Conservation (phyloP, 352 stramenopile species). For the Globisporangium lucens region DNA sequence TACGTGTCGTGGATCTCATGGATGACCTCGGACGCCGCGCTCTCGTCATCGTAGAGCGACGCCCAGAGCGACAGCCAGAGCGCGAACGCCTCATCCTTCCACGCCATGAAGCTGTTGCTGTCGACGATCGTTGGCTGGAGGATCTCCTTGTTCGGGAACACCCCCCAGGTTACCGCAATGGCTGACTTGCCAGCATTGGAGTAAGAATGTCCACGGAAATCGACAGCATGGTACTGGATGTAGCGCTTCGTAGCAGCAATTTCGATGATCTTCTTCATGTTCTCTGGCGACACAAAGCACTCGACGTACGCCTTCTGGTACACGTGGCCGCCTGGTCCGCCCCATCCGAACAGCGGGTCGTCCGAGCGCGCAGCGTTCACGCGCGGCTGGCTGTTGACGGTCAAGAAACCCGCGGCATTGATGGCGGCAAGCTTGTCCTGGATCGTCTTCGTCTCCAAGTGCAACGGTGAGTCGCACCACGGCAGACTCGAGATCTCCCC, state of each 20-base stretch:
- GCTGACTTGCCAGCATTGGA: constrained; percentile 88
- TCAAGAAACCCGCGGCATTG: constrained; percentile 91
- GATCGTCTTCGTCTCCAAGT: constrained; percentile 93
- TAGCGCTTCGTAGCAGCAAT: constrained; percentile 77
- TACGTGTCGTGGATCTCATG: constrained; percentile 96
- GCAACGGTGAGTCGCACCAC: constrained; percentile 96
- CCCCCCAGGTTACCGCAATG: constrained; percentile 97
- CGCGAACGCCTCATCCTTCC: constrained; percentile 96
- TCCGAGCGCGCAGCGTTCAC: constrained; percentile 91
- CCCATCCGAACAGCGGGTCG: constrained; percentile 96
- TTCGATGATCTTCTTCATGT: constrained; percentile 90
- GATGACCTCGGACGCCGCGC: constrained; percentile 88
- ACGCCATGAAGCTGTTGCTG: constrained; percentile 94
- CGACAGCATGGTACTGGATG: constrained; percentile 90
- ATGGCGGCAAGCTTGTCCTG: constrained; percentile 64
- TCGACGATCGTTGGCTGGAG: constrained; percentile 98
- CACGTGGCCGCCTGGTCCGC: constrained; percentile 91
- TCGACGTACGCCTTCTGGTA: constrained; percentile 99
- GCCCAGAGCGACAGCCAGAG: constrained; percentile 97
- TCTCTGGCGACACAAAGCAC: constrained; percentile 95
- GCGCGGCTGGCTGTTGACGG: constrained; percentile 94
- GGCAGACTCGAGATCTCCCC: constrained; percentile 94
- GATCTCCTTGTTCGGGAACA: constrained; percentile 97
- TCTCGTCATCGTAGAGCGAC: constrained; percentile 94
- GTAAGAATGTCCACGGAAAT: constrained; percentile 88